These are phyloP conservation scores for Paraglomus brasilianum DNA, from an alignment of 192 early-diverging fungal genomes.

Conservation along the genomic window DNA sequence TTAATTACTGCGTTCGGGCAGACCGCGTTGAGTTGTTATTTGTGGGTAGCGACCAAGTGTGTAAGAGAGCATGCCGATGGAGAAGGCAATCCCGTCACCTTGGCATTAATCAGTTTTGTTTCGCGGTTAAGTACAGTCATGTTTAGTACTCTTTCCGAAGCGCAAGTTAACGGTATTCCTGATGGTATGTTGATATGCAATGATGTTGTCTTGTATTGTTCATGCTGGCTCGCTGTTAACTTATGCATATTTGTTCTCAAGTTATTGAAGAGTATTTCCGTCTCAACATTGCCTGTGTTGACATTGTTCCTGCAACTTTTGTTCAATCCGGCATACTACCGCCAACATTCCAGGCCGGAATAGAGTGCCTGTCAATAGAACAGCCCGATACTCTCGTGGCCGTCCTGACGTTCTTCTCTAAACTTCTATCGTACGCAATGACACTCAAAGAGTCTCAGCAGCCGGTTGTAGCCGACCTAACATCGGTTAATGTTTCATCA, in stretches of 20 bases:
- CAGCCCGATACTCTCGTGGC: slow-evolving; percentile 50
- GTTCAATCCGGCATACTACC: slow-evolving; percentile 55
- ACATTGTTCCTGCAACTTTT: slow-evolving; percentile 52
- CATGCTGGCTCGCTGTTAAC: neutral
- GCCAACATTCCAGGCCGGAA: slow-evolving; percentile 60
- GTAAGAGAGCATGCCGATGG: slow-evolving; percentile 63
- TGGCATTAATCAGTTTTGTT: slow-evolving; percentile 51
- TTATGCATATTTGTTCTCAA: slow-evolving; percentile 36
- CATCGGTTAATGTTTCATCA: slow-evolving; percentile 31
- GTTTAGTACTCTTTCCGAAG: slow-evolving; percentile 52
- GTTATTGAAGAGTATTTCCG: slow-evolving; percentile 79
- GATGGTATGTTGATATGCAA: slow-evolving; percentile 59
- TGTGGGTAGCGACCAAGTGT: slow-evolving; percentile 77
- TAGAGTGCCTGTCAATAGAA: slow-evolving; percentile 57
- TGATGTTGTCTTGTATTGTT: neutral
- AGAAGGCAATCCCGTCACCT: slow-evolving; percentile 48
- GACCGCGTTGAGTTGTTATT: slow-evolving; percentile 63
- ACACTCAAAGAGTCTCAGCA: slow-evolving; percentile 27
- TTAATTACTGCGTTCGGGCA: slow-evolving; percentile 67
- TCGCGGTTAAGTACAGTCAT: slow-evolving; percentile 64
- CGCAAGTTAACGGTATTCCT: slow-evolving; percentile 55
- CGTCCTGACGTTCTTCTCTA: slow-evolving; percentile 49
- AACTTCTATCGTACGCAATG: slow-evolving; percentile 40
- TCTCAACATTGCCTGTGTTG: slow-evolving; percentile 50
- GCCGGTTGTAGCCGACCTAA: slow-evolving; percentile 14